Evolutionary conservation across 495 filamentous ascomycete species (phyloP).

Genomic region (Terfezia claveryi): DNA sequence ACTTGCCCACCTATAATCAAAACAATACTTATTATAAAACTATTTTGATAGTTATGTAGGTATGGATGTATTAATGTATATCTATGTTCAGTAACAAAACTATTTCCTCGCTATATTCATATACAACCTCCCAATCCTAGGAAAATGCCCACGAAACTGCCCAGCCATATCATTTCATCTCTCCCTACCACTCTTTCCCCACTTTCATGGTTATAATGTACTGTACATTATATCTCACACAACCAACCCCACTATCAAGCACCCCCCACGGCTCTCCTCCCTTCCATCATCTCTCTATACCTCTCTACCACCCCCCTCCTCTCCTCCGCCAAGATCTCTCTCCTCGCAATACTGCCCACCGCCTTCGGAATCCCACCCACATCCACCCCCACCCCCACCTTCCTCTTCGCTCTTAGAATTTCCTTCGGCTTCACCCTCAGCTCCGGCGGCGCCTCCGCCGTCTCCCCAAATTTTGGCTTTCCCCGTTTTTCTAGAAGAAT

Average conservation of each 20-base stretch:
- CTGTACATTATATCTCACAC: no score
- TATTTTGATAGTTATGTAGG: no score
- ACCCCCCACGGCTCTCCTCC: conserved; percentile 25
- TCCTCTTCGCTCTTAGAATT: conserved; percentile 27
- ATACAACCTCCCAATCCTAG: no score
- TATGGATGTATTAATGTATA: no score
- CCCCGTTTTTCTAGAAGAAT: conserved; percentile 39
- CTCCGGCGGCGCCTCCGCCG: conserved; percentile 60
- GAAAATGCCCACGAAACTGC: no score
- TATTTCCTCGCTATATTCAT: no score
- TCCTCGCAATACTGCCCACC: conserved; percentile 54
- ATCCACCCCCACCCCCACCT: conserved; percentile 27
- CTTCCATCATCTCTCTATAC: conserved; percentile 61
- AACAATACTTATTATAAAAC: no score
- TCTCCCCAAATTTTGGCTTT: conserved; percentile 48
- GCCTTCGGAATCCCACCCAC: conserved; percentile 52
- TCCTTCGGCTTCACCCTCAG: conserved; percentile 34
- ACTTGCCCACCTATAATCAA: no score
- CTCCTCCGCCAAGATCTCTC: conserved; percentile 60
- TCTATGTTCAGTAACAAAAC: no score
- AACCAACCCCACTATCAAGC: neutral
- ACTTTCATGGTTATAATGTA: no score
- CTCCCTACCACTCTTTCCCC: no score
- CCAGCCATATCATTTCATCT: no score
- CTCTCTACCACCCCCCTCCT: conserved; percentile 56